Evolutionary conservation across 495 filamentous ascomycete species (phyloP).

Genomic region (Penicillium odoratum): DNA sequence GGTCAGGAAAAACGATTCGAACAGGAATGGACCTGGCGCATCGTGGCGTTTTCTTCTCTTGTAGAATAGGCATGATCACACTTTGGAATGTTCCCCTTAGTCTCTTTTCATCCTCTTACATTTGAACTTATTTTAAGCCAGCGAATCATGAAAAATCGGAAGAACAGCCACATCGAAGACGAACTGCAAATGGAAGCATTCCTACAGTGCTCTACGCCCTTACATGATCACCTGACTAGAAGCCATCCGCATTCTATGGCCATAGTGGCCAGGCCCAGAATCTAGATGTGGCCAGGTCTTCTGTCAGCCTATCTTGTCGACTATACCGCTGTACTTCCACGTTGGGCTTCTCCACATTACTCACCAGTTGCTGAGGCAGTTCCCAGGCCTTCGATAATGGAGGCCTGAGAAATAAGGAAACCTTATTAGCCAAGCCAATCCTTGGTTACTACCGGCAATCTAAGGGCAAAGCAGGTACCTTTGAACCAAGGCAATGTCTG

Average conservation of each 20-base stretch:
- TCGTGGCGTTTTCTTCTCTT: background rate
- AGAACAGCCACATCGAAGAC: background rate
- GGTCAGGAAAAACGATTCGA: constrained; percentile 1
- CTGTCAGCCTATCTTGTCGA: constrained; percentile 7
- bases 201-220: background rate
- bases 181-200: background rate
- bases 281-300: constrained; percentile 5
- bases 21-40: background rate
- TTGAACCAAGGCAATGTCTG: too few species aligned
- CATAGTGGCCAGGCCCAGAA: constrained; percentile 18
- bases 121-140: background rate
- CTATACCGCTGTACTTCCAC: constrained; percentile 1
- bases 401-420: background rate
- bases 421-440: background rate
- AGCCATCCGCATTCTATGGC: constrained; percentile 9
- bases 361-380: too few species aligned
- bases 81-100: background rate
- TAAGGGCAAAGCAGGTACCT: too few species aligned
- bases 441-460: too few species aligned
- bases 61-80: background rate
- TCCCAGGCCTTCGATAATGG: too few species aligned
- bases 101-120: background rate
- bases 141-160: background rate
- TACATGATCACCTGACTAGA: background rate
- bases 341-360: constrained; percentile 3